Base-by-base conservation (phyloP, 805 yeast species). In the Candida silvatica region DNA sequence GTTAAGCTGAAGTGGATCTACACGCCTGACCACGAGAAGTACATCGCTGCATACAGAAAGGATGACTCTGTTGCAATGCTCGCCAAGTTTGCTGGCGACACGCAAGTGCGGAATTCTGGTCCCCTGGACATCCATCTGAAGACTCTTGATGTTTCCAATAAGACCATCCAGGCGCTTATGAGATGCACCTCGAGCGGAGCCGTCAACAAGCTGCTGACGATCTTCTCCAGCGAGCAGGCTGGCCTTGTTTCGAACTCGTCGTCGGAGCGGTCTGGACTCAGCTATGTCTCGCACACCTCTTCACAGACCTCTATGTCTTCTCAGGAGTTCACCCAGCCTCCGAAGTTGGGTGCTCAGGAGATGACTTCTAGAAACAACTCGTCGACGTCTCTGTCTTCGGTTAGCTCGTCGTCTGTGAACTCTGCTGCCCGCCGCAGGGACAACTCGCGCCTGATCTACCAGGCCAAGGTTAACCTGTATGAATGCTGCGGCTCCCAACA, bases 231-330 rank as follows among this genome's bases (percentile, higher is more conserved):
- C 29, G 41, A 30, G 18, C 39, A 38, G 20, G 32, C 35, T 6
- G 48, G 46, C 3, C 29, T 32, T 1, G 36, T 49, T 3, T 46
- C 56, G 9, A 44, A 47, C 37, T 51, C 56, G n/a, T 32, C 42
- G 6, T 49, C 54, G 4, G 47, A 42, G 32, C 37, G 40, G 18
- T 52, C 58, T 2, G 45, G 44, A 9, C 32, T 54, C 27, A 46
- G 48, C 17, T 25, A 25, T 17, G 20, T 34, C 35, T 17, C 35
- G 9, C 7, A 32, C 23, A 29, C 33, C 11, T 31, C 49, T 12
- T 43, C 47, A 6, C 23, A 39, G 9, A 38, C 49, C 17, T 38
- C 43, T 18, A 14, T 29, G 11, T 29, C 32, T 12, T 8, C 24
- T 22, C 24, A 22, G 11, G 24, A 22, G 24, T 8, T n/a, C n/a